Evolutionary conservation across 2,329 filamentous ascomycete species (phyloP).

Genomic region (Canariomyces notabilis): DNA sequence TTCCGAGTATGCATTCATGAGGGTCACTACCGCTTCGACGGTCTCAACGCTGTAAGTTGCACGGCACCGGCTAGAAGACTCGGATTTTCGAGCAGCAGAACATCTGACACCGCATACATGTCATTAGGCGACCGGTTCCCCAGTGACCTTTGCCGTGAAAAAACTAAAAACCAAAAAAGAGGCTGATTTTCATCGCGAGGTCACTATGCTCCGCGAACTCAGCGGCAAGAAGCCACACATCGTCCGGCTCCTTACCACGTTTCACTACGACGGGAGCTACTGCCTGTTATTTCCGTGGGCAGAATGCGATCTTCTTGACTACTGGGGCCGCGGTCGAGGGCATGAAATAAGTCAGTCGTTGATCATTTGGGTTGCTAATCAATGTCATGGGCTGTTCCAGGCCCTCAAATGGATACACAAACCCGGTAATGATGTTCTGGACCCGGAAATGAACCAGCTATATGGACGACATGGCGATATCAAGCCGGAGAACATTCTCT

Average conservation of each 20-base stretch:
- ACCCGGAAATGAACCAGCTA: background rate
- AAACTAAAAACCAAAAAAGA: background rate
- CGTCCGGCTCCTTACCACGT: background rate
- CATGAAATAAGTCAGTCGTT: background rate
- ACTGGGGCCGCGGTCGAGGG: background rate
- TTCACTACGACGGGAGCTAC: background rate
- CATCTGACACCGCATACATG: background rate
- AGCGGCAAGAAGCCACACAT: background rate
- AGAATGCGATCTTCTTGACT: background rate
- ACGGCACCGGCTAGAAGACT: no score
- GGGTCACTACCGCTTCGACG: background rate
- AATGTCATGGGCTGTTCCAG: background rate
- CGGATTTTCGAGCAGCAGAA: no score
- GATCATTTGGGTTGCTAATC: background rate
- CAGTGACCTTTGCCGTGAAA: background rate
- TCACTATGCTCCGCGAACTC: background rate
- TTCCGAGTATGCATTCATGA: background rate
- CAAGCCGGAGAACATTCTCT: slow-evolving; percentile 8
- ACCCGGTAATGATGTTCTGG: background rate
- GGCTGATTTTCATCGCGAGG: background rate
- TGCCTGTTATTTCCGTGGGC: background rate
- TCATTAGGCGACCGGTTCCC: background rate
- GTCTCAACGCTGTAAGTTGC: background rate
- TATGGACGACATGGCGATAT: slow-evolving; percentile 4
- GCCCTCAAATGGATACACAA: background rate